These are phyloP conservation scores for Hymenoscyphus fructigenus DNA, from an alignment of 2,329 filamentous ascomycete genomes.

Conservation along the genomic window DNA sequence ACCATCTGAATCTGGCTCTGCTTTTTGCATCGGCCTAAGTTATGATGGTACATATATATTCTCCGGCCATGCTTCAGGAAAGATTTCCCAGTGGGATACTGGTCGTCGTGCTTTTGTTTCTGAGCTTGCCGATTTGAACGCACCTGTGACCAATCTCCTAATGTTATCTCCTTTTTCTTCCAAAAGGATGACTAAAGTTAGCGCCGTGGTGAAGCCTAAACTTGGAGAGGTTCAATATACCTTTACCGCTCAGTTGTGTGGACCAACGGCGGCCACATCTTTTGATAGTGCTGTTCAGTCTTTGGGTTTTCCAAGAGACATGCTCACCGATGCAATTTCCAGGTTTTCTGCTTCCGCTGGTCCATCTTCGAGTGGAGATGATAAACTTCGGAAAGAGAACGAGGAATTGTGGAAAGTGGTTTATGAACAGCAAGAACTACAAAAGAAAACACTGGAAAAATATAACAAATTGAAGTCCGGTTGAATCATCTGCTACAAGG, in stretches of 20 bases:
- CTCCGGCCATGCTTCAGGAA: constrained; percentile 79
- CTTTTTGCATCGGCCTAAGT: constrained; percentile 68
- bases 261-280: constrained; percentile 25
- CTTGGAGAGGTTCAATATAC: constrained; percentile 64
- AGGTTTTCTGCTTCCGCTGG: constrained; percentile 40
- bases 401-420: constrained; percentile 47
- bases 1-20: constrained; percentile 49
- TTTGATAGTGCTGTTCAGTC: constrained; percentile 27
- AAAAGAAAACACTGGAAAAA: constrained; percentile 41
- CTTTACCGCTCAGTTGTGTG: constrained; percentile 62
- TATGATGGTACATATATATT: constrained; percentile 80
- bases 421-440: constrained; percentile 44
- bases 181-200: constrained; percentile 47
- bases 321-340: constrained; percentile 51
- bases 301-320: constrained; percentile 35
- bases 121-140: constrained; percentile 55
- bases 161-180: constrained; percentile 64
- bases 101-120: constrained; percentile 36
- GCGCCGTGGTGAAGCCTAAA: constrained; percentile 77
- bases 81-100: constrained; percentile 78
- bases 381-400: constrained; percentile 41
- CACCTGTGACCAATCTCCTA: constrained; percentile 78
- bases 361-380: constrained; percentile 39
- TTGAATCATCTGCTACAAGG: constrained; percentile 12
- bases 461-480: constrained; percentile 33